Percentiles rank a stretch among this genome's conserved stretches.
Conservation (phyloP, 2,329 filamentous ascomycete species). For the Neurospora sp. region DNA sequence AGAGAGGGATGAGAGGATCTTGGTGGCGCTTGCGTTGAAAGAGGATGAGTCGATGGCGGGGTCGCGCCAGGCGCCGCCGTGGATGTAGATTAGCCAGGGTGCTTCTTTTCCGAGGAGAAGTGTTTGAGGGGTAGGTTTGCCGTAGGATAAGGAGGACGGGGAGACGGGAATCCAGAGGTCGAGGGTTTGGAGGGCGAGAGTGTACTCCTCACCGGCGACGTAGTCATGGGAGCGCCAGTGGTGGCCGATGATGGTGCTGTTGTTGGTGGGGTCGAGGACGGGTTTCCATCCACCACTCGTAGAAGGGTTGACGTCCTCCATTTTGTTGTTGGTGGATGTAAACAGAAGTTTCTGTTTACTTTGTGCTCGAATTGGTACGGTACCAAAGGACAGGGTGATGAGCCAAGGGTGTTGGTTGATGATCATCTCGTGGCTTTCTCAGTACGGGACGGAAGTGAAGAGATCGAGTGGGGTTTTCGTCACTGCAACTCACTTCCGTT, state of each 20-base stretch:
- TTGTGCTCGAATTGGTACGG: background rate
- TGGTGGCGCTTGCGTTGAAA: conserved; percentile 34
- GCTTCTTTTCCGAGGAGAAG: background rate
- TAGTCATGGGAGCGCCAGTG: conserved; percentile 3
- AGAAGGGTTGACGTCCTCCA: background rate
- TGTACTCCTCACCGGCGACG: background rate
- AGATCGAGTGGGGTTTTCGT: background rate
- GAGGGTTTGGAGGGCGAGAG: conserved; percentile 14
- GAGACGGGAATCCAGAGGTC: conserved; percentile 14
- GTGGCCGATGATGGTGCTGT: conserved; percentile 8
- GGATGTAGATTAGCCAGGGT: conserved; percentile 36
- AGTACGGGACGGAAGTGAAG: background rate
- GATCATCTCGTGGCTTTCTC: background rate
- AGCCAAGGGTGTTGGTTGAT: background rate
- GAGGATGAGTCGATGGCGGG: conserved; percentile 36
- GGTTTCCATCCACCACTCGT: conserved; percentile 1
- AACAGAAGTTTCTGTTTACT: background rate
- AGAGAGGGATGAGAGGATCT: conserved; percentile 24
- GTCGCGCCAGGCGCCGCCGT: conserved; percentile 56
- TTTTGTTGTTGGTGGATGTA: background rate
- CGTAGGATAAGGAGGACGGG: background rate
- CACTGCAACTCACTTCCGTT: background rate
- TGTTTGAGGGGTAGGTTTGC: too few species aligned
- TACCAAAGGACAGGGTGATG: background rate
- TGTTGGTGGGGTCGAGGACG: background rate